Evolutionary conservation across 495 filamentous ascomycete genomes (phyloP), one percentile per base, ranked within the genome.

Genomic region (Pseudoneurospora amorphoporcata): DNA sequence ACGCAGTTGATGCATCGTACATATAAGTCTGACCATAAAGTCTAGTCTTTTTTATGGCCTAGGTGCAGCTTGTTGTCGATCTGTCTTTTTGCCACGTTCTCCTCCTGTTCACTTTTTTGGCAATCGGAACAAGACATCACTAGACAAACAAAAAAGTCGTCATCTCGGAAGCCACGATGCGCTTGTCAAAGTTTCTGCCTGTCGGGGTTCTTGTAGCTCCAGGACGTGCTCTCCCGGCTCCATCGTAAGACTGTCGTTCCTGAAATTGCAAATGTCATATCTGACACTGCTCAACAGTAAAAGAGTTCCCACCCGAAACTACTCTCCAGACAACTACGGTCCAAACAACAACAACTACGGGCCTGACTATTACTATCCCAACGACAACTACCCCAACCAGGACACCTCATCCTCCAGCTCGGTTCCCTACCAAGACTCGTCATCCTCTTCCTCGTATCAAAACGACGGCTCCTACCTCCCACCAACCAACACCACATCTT

Each of bases 401-500:
- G 43, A 19, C 8, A 53, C 45, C n/a, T 53, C 45, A 8, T 53
- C 43, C 2, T 45, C 43, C 41, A 17, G 41, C 17, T 9, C 43
- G 42, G 35, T 45, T 45, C 17, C 17, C 42, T 45, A 45, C 42
- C 42, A 45, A 6, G 42, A 45, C 42, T n/a, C 42, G 3, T 45
- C 42, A 8, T 45, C 42, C 0, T 43, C 42, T 43, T 43, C 42
- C 16, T 43, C 14, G 5, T 17, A n/a, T 5, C 42, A 43, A 43
- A 43, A 43, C 4, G 17, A 43, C 5, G 41, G 16, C 41, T 42
- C 16, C 17, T 23, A 41, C 68, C 8, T 42, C 5, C 39, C 47
- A 10, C 29, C 70, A 39, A 68, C 68, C 70, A 72, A 74, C 68
- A 4, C 47, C 10, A 69, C 2, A 38, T 77, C 35, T 73, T 77